A percentile compares a stretch with the other conserved stretches of the same genome.
Conservation (phyloP, 1,139 yeast genomes). For the Suhomyces taliae region DNA sequence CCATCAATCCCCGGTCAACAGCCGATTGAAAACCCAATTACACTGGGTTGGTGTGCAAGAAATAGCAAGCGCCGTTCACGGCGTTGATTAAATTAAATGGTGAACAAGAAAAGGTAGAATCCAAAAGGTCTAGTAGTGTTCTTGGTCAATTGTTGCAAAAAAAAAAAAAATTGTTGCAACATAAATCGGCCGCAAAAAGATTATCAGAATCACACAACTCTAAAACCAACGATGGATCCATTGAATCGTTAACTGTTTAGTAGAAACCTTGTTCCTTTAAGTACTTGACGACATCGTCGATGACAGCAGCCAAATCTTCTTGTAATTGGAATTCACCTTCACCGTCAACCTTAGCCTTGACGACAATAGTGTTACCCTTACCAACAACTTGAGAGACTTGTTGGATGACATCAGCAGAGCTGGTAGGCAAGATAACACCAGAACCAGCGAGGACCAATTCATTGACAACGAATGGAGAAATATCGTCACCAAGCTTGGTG, state of each 20-base stretch:
- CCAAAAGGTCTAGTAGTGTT: not conserved
- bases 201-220: too few species aligned
- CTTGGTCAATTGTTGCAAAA: not conserved
- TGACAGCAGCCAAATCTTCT: conserved; percentile 53
- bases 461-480: conserved; percentile 63
- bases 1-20: conserved; percentile 1
- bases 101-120: too few species aligned
- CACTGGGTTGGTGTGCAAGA: too few species aligned
- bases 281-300: conserved; percentile 66
- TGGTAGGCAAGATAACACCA: conserved; percentile 73
- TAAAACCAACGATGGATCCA: not conserved
- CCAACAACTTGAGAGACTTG: conserved; percentile 50
- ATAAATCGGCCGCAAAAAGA: too few species aligned
- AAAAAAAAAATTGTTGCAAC: too few species aligned
- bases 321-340: conserved; percentile 24
- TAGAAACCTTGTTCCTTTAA: conserved; percentile 81
- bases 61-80: too few species aligned
- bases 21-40: not conserved
- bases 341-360: conserved; percentile 10
- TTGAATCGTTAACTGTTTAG: not conserved
- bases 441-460: conserved; percentile 89
- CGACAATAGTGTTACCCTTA: conserved; percentile 29
- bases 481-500: conserved; percentile 60
- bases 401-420: conserved; percentile 24
- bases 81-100: too few species aligned